phyloP scores from a whole-genome alignment of 139 green algal species.

The Auxenochlorella protothecoides region DNA sequence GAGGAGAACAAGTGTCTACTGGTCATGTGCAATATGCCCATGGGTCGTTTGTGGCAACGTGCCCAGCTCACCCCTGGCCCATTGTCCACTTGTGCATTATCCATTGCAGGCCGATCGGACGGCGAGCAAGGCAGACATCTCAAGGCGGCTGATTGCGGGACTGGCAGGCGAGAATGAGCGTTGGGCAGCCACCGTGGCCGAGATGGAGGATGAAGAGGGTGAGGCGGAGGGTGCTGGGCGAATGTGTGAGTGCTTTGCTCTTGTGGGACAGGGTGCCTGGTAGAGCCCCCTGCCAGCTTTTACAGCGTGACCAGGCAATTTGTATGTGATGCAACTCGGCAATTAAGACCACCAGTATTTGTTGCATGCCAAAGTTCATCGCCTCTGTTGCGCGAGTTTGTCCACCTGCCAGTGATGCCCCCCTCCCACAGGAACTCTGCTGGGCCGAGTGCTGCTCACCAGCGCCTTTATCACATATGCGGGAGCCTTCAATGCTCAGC shows the following conservation, averaged over 20 bases:
- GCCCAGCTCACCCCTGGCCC: too few relatives aligned
- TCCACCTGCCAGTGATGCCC: not conserved
- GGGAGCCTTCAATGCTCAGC: constrained; percentile 72
- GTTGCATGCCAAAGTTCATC: too few relatives aligned
- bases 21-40: too few relatives aligned
- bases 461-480: constrained; percentile 80
- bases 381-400: too few relatives aligned
- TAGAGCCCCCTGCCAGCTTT: too few relatives aligned
- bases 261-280: too few relatives aligned
- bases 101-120: constrained; percentile 66
- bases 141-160: constrained; percentile 80
- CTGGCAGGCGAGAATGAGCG: constrained; percentile 77
- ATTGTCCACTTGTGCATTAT: not conserved
- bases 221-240: not conserved
- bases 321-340: too few relatives aligned
- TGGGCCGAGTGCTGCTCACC: constrained; percentile 74
- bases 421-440: constrained; percentile 25
- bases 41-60: too few relatives aligned
- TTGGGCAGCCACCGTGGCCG: constrained; percentile 68
- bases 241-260: too few relatives aligned
- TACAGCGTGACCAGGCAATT: too few relatives aligned
- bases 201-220: constrained; percentile 44
- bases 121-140: constrained; percentile 65
- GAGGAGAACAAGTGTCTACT: too few relatives aligned
- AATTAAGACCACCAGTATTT: too few relatives aligned